Evolutionary conservation across 163 green algal genomes (phyloP), one percentile per base, ranked within the genome.

Genomic region (Chlamydomonas reinhardtii): DNA sequence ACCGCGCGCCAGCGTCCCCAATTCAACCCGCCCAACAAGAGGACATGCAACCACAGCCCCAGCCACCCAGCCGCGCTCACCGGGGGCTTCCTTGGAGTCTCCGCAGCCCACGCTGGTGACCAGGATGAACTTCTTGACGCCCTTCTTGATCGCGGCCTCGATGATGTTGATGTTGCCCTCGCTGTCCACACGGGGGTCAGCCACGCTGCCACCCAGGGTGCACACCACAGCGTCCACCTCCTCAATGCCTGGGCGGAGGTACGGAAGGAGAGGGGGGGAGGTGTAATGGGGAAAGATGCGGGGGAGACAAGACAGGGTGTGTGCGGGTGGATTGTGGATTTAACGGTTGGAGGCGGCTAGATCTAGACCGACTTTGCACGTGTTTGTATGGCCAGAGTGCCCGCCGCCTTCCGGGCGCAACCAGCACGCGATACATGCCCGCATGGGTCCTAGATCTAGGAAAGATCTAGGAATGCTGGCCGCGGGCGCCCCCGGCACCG

Each of bases 101-200:
- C 97, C 97, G 27, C 95, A 96, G 71, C 97, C 97, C 25, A 99
- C 98, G 84, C 89, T 96, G 17, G 97, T 99, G n/a, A 99, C 94
- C 48, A 99, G 94, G 17, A 99, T 90, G 88, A 99, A 99, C 90
- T 97, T 98, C 89, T 98, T 97, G 24, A 98, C 96, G 31, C 97
- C 96, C 77, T 97, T 96, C 61, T 91, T 90, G 54, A 93, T 83
- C n/a, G 96, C 96, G 22, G 94, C 94, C 64, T 98, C 91, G 70
- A 99, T 98, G 22, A 99, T 87, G 88, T 98, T 98, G 89, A 99
- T 97, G 93, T 98, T 99, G 56, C 96, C 96, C 82, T 93, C 76
- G 43, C 82, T 82, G 88, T 99, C 97, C 20, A 94, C 94, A 0
- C 65, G 72, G 6, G 95, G 93, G 89, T 99, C 92, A 35, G 91